A percentile compares a stretch with the other conserved stretches of the same genome.
Conservation (phyloP, 2,329 filamentous ascomycete species). For the Arthrobotrys sphaeroides region DNA sequence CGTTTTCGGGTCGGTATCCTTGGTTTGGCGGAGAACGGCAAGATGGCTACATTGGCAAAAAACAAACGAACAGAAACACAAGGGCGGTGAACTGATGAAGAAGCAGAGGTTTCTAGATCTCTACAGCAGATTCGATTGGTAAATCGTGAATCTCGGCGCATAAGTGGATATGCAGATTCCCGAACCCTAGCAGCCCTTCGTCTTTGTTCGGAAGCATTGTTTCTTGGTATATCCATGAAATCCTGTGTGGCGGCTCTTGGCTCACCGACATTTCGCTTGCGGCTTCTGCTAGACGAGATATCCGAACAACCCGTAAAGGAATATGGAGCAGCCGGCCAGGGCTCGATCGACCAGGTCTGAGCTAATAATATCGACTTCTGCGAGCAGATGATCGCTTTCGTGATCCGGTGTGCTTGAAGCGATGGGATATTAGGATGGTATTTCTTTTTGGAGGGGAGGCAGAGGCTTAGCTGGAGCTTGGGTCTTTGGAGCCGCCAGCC, state of each 20-base stretch:
- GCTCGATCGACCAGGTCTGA: background rate
- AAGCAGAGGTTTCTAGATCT: no score
- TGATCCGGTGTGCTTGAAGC: conserved; percentile 7
- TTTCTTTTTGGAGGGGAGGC: background rate
- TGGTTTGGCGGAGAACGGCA: background rate
- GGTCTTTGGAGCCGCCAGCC: no score
- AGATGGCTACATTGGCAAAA: conserved; percentile 23
- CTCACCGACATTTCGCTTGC: conserved; percentile 16
- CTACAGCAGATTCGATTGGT: background rate
- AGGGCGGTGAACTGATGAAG: no score
- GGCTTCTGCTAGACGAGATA: conserved; percentile 38
- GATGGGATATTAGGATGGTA: background rate
- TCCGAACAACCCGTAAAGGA: background rate
- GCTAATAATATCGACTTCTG: background rate
- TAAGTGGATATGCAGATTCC: background rate
- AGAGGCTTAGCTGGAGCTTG: background rate
- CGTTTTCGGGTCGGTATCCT: background rate
- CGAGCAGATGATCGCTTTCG: conserved; percentile 3
- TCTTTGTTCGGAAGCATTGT: background rate
- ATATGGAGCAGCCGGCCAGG: background rate
- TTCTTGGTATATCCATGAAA: background rate
- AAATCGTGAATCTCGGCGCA: no score
- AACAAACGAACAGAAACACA: no score
- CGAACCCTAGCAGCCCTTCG: no score
- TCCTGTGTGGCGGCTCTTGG: conserved; percentile 34